A percentile compares a stretch with the other conserved stretches of the same genome.
phyloP scores from a whole-genome alignment of 1,139 yeast genomes.

The Meyerozyma sp. region DNA sequence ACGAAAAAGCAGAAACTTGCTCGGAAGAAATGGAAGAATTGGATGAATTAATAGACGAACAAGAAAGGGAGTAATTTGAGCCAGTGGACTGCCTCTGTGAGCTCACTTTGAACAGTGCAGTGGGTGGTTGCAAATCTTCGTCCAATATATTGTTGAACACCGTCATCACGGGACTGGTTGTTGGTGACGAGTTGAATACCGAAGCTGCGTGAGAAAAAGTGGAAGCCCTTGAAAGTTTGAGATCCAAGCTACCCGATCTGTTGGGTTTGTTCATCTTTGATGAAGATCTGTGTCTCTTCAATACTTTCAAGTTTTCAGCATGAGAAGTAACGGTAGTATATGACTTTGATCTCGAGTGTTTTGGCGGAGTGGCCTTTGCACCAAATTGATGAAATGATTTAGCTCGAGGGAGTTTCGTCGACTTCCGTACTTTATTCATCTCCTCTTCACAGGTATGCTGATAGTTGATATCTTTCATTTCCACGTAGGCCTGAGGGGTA shows the following conservation, averaged over 20 bases:
- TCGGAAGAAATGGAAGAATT: constrained; percentile 24
- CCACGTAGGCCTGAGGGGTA: constrained; percentile 73
- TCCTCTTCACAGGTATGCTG: constrained; percentile 65
- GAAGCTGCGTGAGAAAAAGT: constrained; percentile 21
- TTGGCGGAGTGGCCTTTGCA: constrained; percentile 8
- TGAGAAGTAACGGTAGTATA: constrained; percentile 29
- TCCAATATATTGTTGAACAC: constrained; percentile 6
- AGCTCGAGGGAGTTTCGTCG: constrained; percentile 43
- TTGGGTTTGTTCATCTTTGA: constrained; percentile 7
- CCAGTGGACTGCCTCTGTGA: constrained; percentile 14
- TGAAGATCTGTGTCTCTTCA: constrained; percentile 31
- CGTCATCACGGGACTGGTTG: constrained; percentile 5
- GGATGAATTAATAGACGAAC: constrained; percentile 20
- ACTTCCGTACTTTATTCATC: constrained; percentile 62
- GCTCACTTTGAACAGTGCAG: constrained; percentile 21
- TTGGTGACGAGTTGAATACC: constrained; percentile 11
- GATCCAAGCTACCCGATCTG: constrained; percentile 5
- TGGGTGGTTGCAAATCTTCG: constrained; percentile 30
- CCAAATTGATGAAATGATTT: constrained; percentile 25
- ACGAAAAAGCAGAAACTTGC: constrained; percentile 17
- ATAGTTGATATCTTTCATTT: constrained; percentile 77
- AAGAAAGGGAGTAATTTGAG: constrained; percentile 14
- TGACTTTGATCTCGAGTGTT: constrained; percentile 26
- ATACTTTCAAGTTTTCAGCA: constrained; percentile 25
- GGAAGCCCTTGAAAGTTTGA: constrained; percentile 15